Evolutionary conservation across 805 yeast species (phyloP).

Genomic region (Debaryomyces maramus): DNA sequence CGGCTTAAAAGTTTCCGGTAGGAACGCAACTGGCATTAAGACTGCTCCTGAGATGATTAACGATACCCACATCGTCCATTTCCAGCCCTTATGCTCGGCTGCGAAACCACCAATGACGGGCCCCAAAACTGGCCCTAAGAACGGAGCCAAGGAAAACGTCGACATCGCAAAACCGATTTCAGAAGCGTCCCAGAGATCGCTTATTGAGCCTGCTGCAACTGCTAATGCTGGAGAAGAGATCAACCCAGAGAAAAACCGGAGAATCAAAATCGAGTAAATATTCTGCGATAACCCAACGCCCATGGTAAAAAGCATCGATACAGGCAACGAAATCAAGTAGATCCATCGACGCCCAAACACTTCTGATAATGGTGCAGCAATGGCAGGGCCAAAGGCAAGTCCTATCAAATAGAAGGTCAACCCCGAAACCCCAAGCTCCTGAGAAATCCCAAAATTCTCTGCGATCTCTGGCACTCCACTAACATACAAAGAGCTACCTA

Average conservation of each 20-base stretch:
- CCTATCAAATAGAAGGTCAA: conserved; percentile 70
- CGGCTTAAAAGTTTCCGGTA: conserved; percentile 72
- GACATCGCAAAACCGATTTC: conserved; percentile 67
- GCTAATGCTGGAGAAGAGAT: conserved; percentile 77
- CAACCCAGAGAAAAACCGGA: conserved; percentile 68
- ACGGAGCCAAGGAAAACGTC: conserved; percentile 69
- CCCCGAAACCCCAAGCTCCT: conserved; percentile 65
- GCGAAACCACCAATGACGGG: conserved; percentile 71
- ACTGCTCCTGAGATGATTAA: conserved; percentile 60
- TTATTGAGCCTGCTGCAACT: conserved; percentile 74
- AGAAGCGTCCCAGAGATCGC: conserved; percentile 59
- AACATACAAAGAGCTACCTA: conserved; percentile 74
- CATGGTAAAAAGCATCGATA: conserved; percentile 70
- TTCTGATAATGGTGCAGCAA: conserved; percentile 74
- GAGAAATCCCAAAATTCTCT: conserved; percentile 49
- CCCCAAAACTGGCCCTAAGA: conserved; percentile 71
- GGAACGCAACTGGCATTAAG: conserved; percentile 34
- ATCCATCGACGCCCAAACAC: conserved; percentile 65
- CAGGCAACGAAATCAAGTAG: conserved; percentile 58
- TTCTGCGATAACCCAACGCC: conserved; percentile 68
- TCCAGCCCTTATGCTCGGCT: conserved; percentile 58
- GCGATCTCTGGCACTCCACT: conserved; percentile 60
- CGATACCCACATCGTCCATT: conserved; percentile 58
- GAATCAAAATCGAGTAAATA: conserved; percentile 37
- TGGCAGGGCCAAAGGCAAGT: conserved; percentile 67